phyloP scores from a whole-genome alignment of 106 monocot species.

The Allium cepa region DNA sequence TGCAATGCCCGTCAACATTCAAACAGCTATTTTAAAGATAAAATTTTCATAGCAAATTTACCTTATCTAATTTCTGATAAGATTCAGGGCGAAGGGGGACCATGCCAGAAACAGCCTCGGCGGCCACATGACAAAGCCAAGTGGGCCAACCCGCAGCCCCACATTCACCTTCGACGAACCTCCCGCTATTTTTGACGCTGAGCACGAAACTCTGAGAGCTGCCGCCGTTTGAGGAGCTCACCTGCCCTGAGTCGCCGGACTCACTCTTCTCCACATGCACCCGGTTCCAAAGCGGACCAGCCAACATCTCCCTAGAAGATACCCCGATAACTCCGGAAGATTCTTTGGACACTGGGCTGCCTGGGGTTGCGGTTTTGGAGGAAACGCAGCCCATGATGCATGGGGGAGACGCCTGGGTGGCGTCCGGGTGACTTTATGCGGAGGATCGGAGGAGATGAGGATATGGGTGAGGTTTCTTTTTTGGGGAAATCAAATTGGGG shows the following conservation, averaged over 20 bases:
- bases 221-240: constrained; percentile 12
- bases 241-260: constrained; percentile 33
- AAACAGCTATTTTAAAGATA: too few species aligned
- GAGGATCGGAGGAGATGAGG: too few species aligned
- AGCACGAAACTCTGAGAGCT: constrained; percentile 33
- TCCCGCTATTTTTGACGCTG: constrained; percentile 32
- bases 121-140: constrained; percentile 69
- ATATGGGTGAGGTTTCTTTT: too few species aligned
- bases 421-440: too few species aligned
- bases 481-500: too few species aligned
- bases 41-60: constrained; percentile 11
- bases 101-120: constrained; percentile 85
- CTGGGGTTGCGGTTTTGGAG: constrained; percentile 43
- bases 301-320: constrained; percentile 11
- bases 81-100: constrained; percentile 71
- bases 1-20: too few species aligned
- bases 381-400: constrained; percentile 64
- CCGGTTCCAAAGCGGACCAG: constrained; percentile 17
- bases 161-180: constrained; percentile 58
- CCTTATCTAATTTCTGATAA: constrained; percentile 94
- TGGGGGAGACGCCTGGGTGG: too few species aligned
- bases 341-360: constrained; percentile 36
- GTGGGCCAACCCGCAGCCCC: constrained; percentile 83
- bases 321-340: constrained; percentile 7
- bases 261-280: constrained; percentile 16